These are phyloP conservation scores for Huntiella savannae DNA, from an alignment of 2,329 filamentous ascomycete species.

Conservation along the genomic window DNA sequence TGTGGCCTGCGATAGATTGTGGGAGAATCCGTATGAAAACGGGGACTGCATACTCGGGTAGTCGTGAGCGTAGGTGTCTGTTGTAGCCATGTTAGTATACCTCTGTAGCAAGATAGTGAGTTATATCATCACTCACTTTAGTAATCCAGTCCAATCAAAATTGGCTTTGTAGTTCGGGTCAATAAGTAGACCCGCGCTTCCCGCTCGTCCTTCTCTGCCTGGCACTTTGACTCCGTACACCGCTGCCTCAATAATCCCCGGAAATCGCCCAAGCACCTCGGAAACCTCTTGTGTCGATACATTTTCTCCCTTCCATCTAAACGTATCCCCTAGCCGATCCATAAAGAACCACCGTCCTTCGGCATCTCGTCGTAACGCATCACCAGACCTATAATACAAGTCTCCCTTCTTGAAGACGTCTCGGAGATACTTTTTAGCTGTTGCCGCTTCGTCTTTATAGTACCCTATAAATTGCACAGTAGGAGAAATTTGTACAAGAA, in stretches of 20 bases:
- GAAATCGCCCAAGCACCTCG: slow-evolving; percentile 39
- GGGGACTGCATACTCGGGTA: slow-evolving; percentile 59
- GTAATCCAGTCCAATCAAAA: slow-evolving; percentile 42
- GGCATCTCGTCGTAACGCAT: slow-evolving; percentile 39
- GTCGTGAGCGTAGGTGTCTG: slow-evolving; percentile 33
- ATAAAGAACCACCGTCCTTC: slow-evolving; percentile 54
- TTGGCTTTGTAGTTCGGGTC: slow-evolving; percentile 24
- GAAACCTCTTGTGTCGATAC: slow-evolving; percentile 49
- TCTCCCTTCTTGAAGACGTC: slow-evolving; percentile 50
- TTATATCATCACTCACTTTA: slow-evolving; percentile 22
- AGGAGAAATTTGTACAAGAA: slow-evolving; percentile 42
- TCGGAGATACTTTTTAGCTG: slow-evolving; percentile 42
- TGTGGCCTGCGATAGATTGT: slow-evolving; percentile 43
- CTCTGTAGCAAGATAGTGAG: not conserved
- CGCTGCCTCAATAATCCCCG: slow-evolving; percentile 44
- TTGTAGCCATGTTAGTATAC: not conserved
- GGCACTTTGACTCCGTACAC: slow-evolving; percentile 51
- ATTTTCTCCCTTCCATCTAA: slow-evolving; percentile 56
- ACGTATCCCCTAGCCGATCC: slow-evolving; percentile 51
- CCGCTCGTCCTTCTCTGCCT: slow-evolving; percentile 48
- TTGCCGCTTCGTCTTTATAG: slow-evolving; percentile 47
- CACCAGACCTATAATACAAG: slow-evolving; percentile 48
- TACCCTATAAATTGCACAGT: slow-evolving; percentile 49
- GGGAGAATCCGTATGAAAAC: slow-evolving; percentile 48
- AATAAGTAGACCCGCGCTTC: slow-evolving; percentile 42